phyloP scores from a whole-genome alignment of 441 rosid species.

The Biscutella laevigata region DNA sequence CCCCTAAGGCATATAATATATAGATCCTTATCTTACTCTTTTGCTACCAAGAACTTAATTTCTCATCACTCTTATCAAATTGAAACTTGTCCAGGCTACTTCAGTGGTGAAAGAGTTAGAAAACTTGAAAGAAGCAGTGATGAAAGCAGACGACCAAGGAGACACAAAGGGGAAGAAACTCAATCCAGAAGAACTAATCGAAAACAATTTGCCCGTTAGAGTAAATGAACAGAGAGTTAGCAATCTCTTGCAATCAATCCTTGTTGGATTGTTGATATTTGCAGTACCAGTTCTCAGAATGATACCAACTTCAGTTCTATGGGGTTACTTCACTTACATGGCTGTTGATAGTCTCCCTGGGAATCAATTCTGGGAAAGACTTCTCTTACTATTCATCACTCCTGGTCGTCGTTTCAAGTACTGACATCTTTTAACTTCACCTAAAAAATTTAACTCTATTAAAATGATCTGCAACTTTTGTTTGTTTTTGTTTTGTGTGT shows the following conservation, averaged over 20 bases:
- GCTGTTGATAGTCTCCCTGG: conserved; percentile 90
- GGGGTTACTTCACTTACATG: conserved; percentile 93
- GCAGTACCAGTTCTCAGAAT: conserved; percentile 55
- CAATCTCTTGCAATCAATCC: conserved; percentile 67
- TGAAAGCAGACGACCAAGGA: conserved; percentile 38
- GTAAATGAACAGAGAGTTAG: conserved; percentile 79
- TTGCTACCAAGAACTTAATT: neutral
- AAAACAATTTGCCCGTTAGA: conserved; percentile 62
- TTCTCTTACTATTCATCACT: conserved; percentile 56
- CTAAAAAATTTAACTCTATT: too few species aligned
- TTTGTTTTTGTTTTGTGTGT: neutral
- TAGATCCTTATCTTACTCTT: neutral
- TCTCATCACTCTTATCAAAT: neutral
- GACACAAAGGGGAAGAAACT: conserved; percentile 39
- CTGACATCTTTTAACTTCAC: conserved; percentile 20
- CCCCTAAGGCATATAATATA: conserved; percentile 33
- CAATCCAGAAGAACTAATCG: conserved; percentile 62
- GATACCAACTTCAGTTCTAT: conserved; percentile 77
- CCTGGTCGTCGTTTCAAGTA: conserved; percentile 71
- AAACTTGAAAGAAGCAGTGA: conserved; percentile 60
- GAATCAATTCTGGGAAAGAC: conserved; percentile 83
- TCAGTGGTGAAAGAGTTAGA: conserved; percentile 46
- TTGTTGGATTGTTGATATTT: conserved; percentile 44
- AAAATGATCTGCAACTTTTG: too few species aligned
- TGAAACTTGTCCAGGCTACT: conserved; percentile 23